Conservation (phyloP, 768 basidiomycete species). For the Lepiota brunneoincarnata region DNA sequence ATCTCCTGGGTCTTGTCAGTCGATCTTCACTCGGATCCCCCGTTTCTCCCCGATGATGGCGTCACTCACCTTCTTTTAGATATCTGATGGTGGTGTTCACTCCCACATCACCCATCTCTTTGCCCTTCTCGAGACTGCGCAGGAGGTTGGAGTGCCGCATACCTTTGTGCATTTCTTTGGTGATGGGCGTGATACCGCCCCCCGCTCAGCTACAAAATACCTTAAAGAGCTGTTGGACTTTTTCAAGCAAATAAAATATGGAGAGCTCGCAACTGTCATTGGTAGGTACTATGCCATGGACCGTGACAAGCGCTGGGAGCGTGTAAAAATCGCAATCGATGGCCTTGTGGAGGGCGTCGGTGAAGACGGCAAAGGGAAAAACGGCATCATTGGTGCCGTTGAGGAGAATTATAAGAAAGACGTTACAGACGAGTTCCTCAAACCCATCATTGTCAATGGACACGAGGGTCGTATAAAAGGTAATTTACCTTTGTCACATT, state of each 20-base stretch:
- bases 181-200: conserved; percentile 93
- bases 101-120: conserved; percentile 91
- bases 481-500: conserved; percentile 26
- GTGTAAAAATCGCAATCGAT: conserved; percentile 86
- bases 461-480: conserved; percentile 80
- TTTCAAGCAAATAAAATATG: conserved; percentile 71
- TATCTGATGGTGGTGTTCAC: conserved; percentile 97
- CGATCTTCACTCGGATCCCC: conserved; percentile 1
- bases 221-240: conserved; percentile 75
- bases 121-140: conserved; percentile 88
- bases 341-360: conserved; percentile 75
- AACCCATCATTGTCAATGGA: conserved; percentile 87
- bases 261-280: conserved; percentile 80
- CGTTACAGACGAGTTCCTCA: conserved; percentile 93
- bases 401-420: conserved; percentile 79
- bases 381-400: conserved; percentile 63
- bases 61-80: conserved; percentile 33
- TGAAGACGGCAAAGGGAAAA: conserved; percentile 44
- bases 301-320: conserved; percentile 95
- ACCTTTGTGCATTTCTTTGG: conserved; percentile 93
- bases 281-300: conserved; percentile 98
- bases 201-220: conserved; percentile 77
- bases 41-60: not conserved
- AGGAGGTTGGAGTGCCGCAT: conserved; percentile 79
- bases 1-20: conserved; percentile 83